Evolutionary conservation across 768 basidiomycete species (phyloP).

Genomic region (Asterophora lycoperdoides): DNA sequence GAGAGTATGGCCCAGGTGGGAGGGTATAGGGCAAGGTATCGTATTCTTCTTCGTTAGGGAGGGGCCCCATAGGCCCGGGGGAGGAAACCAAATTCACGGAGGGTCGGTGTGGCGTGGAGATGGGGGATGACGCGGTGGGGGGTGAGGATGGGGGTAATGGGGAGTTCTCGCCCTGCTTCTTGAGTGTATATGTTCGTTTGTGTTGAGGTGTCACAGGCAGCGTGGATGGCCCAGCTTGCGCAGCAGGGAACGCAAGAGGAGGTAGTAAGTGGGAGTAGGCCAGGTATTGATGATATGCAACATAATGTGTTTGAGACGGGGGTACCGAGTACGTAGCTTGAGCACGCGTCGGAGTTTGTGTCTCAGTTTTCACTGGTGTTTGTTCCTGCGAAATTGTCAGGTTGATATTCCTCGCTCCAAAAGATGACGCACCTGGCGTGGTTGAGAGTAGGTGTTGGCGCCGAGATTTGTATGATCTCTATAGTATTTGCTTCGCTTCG

Average conservation of each 20-base stretch:
- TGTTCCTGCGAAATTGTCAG: conserved; percentile 18
- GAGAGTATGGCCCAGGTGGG: conserved; percentile 81
- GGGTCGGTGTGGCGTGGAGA: conserved; percentile 57
- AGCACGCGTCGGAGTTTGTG: conserved; percentile 41
- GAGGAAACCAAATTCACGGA: conserved; percentile 79
- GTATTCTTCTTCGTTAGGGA: conserved; percentile 61
- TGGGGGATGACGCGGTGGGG: conserved; percentile 50
- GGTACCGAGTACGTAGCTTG: conserved; percentile 19
- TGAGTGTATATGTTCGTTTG: conserved; percentile 35
- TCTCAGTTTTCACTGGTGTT: conserved; percentile 36
- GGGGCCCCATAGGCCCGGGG: conserved; percentile 69
- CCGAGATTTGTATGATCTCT: conserved; percentile 45
- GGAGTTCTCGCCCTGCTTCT: conserved; percentile 32
- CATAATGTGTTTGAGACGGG: conserved; percentile 27
- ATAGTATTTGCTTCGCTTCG: conserved; percentile 60
- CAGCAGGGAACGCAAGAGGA: conserved; percentile 28
- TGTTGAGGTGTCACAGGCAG: conserved; percentile 48
- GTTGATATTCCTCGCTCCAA: conserved; percentile 5
- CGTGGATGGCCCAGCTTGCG: conserved; percentile 30
- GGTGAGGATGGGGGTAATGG: conserved; percentile 62
- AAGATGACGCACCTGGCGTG: conserved; percentile 26
- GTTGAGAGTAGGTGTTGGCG: conserved; percentile 18
- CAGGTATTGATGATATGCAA: conserved; percentile 37
- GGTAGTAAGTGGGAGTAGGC: conserved; percentile 22
- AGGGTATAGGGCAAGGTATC: conserved; percentile 68